These are phyloP conservation scores for Morella rubra DNA, from an alignment of 306 rosid genomes.

Conservation along the genomic window DNA sequence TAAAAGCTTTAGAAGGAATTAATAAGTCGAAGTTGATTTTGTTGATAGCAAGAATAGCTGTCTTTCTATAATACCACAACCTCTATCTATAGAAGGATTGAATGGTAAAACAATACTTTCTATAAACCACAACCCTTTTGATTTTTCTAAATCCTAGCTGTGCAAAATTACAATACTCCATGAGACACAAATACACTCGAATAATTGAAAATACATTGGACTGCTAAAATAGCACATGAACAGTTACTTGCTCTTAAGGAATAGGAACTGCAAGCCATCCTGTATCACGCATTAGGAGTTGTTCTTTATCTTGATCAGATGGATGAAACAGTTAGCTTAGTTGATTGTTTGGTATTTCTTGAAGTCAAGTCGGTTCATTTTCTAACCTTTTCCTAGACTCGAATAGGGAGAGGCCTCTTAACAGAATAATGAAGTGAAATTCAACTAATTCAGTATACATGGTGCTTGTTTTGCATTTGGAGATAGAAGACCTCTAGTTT, in stretches of 20 bases:
- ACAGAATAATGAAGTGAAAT: not conserved
- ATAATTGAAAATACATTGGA: no score
- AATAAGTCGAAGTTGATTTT: not conserved
- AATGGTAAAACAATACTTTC: not conserved
- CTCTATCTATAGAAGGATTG: not conserved
- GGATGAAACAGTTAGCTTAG: not conserved
- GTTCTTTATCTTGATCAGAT: not conserved
- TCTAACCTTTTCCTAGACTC: not conserved
- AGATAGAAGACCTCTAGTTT: not conserved
- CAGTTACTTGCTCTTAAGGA: no score
- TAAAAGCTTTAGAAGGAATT: not conserved
- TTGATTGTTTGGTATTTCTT: not conserved
- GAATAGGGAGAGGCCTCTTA: not conserved
- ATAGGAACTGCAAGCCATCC: not conserved
- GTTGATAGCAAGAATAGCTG: not conserved
- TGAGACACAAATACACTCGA: no score
- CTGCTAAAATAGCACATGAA: no score
- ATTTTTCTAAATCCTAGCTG: no score
- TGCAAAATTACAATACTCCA: no score
- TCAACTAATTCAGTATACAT: not conserved
- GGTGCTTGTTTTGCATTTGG: not conserved
- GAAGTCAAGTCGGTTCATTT: not conserved
- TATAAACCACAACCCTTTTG: not conserved
- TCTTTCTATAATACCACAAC: not conserved
- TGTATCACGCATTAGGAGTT: not conserved